A percentile compares a stretch with the other conserved stretches of the same genome.
Conservation (phyloP, 225 moss, liverwort and hornwort genomes). For the Lunularia cruciata region DNA sequence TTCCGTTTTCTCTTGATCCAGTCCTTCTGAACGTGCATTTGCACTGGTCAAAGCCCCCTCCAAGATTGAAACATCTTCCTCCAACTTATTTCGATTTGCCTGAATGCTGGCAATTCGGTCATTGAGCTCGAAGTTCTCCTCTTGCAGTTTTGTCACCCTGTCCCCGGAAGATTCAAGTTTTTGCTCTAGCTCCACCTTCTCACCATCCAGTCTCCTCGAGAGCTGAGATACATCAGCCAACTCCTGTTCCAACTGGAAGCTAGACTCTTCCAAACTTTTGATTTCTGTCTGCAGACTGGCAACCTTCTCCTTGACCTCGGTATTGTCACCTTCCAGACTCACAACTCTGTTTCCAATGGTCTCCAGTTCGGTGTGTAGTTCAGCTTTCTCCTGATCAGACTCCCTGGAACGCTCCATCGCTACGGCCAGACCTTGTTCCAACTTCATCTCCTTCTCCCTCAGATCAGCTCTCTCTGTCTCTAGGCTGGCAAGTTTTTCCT, state of each 20-base stretch:
- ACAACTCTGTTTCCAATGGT: conserved; percentile 10
- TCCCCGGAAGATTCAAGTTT: conserved; percentile 2
- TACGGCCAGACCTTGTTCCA: conserved; percentile 9
- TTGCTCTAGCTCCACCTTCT: conserved; percentile 1
- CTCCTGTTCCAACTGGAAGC: conserved; percentile 13
- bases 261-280: background rate
- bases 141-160: conserved; percentile 10
- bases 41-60: conserved; percentile 10
- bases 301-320: conserved; percentile 1
- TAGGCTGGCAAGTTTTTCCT: background rate
- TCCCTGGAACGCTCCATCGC: background rate
- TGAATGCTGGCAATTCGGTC: conserved; percentile 15
- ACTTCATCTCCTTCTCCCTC: background rate
- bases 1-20: conserved; percentile 17
- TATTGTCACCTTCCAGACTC: background rate
- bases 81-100: conserved; percentile 3
- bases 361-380: conserved; percentile 8
- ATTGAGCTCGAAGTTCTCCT: conserved; percentile 8
- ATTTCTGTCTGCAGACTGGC: conserved; percentile 2
- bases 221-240: background rate
- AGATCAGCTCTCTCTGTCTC: conserved; percentile 2
- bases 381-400: conserved; percentile 9
- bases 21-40: background rate
- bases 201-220: background rate
- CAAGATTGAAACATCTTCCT: conserved; percentile 8